A percentile compares a stretch with the other conserved stretches of the same genome.
Conservation (phyloP, 768 basidiomycete species). For the Termitomyces sp. region DNA sequence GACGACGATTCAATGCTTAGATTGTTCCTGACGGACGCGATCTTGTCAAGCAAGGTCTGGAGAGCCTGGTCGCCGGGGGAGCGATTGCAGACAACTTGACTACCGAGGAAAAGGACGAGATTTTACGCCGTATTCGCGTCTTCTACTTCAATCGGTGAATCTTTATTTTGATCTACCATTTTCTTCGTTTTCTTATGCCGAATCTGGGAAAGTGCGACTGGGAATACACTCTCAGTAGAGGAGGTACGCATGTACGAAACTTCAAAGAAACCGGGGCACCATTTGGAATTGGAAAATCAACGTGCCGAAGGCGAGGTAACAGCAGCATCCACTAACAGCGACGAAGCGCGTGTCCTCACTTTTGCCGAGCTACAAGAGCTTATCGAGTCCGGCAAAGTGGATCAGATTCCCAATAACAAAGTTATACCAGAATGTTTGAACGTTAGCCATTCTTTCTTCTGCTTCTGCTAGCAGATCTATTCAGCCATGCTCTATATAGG, state of each 20-base stretch:
- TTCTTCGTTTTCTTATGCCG: not conserved
- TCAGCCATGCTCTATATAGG: constrained; percentile 26
- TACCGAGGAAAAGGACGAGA: constrained; percentile 37
- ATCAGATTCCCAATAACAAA: constrained; percentile 77
- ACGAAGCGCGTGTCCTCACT: constrained; percentile 44
- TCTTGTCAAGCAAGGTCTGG: constrained; percentile 57
- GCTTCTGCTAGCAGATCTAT: not conserved
- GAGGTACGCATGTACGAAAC: constrained; percentile 33
- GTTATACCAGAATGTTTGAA: constrained; percentile 61
- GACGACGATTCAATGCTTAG: not conserved
- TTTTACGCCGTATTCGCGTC: constrained; percentile 48
- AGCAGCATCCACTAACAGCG: not conserved
- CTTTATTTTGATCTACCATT: not conserved
- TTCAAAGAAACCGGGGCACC: not conserved
- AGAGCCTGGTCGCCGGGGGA: constrained; percentile 44
- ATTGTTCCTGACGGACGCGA: constrained; percentile 8
- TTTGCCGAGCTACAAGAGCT: constrained; percentile 66
- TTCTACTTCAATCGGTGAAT: constrained; percentile 69
- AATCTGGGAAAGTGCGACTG: constrained; percentile 27
- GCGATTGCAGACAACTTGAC: constrained; percentile 27
- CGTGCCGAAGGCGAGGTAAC: not conserved
- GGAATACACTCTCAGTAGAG: constrained; percentile 36
- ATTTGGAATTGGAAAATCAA: not conserved
- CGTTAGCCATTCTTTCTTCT: constrained; percentile 33
- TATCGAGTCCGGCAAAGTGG: constrained; percentile 65